Conservation (phyloP, 805 yeast species). For the Metschnikowia cubensis region DNA sequence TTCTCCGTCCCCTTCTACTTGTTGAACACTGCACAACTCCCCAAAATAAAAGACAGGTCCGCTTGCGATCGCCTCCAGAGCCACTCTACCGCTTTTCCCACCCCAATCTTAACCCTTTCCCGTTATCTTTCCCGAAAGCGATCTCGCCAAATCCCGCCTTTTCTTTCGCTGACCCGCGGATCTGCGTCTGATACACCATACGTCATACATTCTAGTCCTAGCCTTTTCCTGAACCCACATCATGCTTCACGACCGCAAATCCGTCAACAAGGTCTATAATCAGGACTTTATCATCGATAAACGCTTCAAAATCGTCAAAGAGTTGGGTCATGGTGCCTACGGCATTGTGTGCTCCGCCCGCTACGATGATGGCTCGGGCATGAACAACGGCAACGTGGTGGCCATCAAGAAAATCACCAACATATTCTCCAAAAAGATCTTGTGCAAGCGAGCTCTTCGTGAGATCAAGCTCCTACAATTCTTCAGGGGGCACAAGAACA, state of each 20-base stretch:
- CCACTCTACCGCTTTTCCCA: background rate
- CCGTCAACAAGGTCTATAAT: slow-evolving; percentile 46
- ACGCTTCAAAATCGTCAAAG: slow-evolving; percentile 84
- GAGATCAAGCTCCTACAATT: slow-evolving; percentile 88
- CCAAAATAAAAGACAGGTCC: too few relatives aligned
- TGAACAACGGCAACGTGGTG: slow-evolving; percentile 45
- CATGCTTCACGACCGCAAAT: slow-evolving; percentile 28
- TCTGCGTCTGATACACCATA: background rate
- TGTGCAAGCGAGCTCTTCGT: slow-evolving; percentile 87
- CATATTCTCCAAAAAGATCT: slow-evolving; percentile 83
- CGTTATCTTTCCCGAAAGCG: background rate
- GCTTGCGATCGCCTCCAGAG: too few relatives aligned
- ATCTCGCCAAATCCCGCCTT: background rate
- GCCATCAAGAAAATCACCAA: slow-evolving; percentile 97
- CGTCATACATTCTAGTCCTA: background rate
- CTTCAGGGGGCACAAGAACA: slow-evolving; percentile 94
- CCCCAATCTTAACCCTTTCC: background rate
- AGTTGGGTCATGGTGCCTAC: slow-evolving; percentile 96
- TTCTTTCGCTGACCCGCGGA: background rate
- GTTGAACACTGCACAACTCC: too few relatives aligned
- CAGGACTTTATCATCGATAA: slow-evolving; percentile 92
- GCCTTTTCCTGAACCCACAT: background rate
- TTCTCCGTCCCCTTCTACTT: too few relatives aligned
- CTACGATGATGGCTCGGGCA: slow-evolving; percentile 61
- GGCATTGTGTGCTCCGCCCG: slow-evolving; percentile 95